Conservation (phyloP, 176 grass and related monocot genomes). For the Carex myosuroides region DNA sequence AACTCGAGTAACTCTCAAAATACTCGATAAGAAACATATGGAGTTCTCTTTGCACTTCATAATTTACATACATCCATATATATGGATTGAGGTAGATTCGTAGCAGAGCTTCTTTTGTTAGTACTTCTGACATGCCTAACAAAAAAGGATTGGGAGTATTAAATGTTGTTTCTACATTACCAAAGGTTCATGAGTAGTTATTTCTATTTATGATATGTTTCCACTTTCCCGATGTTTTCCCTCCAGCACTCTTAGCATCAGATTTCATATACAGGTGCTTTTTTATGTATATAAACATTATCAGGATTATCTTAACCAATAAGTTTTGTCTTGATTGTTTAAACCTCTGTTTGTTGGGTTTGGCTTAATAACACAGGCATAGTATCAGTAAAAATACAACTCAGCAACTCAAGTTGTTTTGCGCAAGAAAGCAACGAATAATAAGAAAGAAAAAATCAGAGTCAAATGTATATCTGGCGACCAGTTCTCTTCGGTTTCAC, state of each 20-base stretch:
- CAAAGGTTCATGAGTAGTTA: not conserved
- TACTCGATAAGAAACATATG: constrained; percentile 85
- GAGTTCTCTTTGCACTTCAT: constrained; percentile 86
- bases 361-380: not conserved
- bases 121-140: constrained; percentile 72
- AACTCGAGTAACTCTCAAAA: constrained; percentile 62
- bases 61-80: constrained; percentile 73
- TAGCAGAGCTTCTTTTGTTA: constrained; percentile 80
- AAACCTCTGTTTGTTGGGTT: not conserved
- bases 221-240: not conserved
- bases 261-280: not conserved
- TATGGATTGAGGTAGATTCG: constrained; percentile 90
- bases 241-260: not conserved
- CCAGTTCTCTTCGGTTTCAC: not conserved
- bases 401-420: not conserved
- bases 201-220: constrained; percentile 3
- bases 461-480: not conserved
- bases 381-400: not conserved
- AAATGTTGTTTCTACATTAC: constrained; percentile 11
- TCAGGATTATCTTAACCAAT: not conserved
- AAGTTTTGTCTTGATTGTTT: not conserved
- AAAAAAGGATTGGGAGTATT: constrained; percentile 23
- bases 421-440: not conserved
- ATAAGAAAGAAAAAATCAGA: not conserved
- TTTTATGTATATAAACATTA: not conserved